Evolutionary conservation across 1,139 yeast species (phyloP), one percentile per base, ranked within the genome.

Genomic region (Yamadazyma jaroonii): DNA sequence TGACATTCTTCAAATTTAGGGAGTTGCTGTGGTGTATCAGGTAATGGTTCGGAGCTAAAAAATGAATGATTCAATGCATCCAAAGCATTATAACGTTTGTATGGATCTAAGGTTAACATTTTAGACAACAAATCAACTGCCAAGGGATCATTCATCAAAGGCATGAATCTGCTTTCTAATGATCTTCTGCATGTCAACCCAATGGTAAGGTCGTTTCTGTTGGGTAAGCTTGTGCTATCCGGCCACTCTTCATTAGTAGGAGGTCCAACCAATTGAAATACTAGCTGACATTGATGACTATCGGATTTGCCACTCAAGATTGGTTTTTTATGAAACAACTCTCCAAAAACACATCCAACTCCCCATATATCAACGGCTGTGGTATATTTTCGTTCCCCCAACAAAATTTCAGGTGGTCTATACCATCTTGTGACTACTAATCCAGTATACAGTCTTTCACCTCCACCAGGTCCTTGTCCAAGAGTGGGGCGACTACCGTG

Each of bases 291-390:
- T 63, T 94, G 99, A 54, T 92, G 96, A n/a, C 85, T 61, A 57
- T 94, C 99, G 0, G 92, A 76, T 40, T 76, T 72, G 0, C 98
- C 99, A 34, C 80, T 89, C 36, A 94, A 62, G 13, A 94, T 86
- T 0, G 98, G 98, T 46, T 75, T 78, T 41, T 79, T 76, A 29
- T 79, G 79, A 62, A 86, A 92, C 53, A 90, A 71, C 59, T 94
- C 99, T 0, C 89, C 98, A 59, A 94, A 82, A 0, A 94, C 95
- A 63, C 98, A 94, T 2, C 98, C 98, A 9, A 87, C 78, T 1
- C 97, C 97, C 98, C 98, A 92, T 62, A 92, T 74, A 61, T 92
- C 97, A 13, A 92, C 90, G 0, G 97, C 95, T 0, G 97, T 86
- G 2, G 97, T 89, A 55, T 92, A 92, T 42, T 75, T 70, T 44